Evolutionary conservation across 106 monocot species (phyloP), one percentile per base, ranked within the genome.

Genomic region (Ottelia alismoides): DNA sequence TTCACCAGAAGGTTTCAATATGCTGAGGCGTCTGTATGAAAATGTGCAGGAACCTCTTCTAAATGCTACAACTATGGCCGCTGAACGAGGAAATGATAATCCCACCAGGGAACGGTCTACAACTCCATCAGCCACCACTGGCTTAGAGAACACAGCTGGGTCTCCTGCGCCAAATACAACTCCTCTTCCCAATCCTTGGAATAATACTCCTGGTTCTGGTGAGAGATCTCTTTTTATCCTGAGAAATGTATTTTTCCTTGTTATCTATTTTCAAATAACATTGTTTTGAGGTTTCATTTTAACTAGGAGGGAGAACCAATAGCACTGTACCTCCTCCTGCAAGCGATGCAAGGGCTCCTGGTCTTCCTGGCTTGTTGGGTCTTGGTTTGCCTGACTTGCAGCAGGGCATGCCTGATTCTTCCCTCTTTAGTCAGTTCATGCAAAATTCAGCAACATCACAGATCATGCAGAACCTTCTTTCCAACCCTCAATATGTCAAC

Each of bases 151-250:
- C 49, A 56, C 70, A 40, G 46, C 53, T 46, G 75, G 51, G 0
- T 80, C 87, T 71, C 79, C 84, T 62, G 75, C 68, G 26, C 94
- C 94, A 57, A 94, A 94, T 60, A 85, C 78, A 35, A 81, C 81
- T 30, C 94, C 94, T 22, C 84, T 94, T 53, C 94, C 94, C 4
- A 94, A 94, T 69, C 94, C 94, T 54, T 94, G 94, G 94, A 68
- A 59, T 29, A 55, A 52, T 29, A 55, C 48, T 66, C 60, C 72
- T 66, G 40, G 88, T 88, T 69, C 6, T 16, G n/a, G n/a, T n/a
- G n/a, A 43, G 6, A 43, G 16, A 7, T 55, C 5, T 31, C 56
- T 60, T 24, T 31, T 58, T 19, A 19, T 44, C 20, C 12, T 51
- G 20, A 22, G 51, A n/a, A n/a, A n/a, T n/a, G 53, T 28, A 49